Conservation (phyloP, 75 land plant genomes). For the Pseudotsuga menziesii region DNA sequence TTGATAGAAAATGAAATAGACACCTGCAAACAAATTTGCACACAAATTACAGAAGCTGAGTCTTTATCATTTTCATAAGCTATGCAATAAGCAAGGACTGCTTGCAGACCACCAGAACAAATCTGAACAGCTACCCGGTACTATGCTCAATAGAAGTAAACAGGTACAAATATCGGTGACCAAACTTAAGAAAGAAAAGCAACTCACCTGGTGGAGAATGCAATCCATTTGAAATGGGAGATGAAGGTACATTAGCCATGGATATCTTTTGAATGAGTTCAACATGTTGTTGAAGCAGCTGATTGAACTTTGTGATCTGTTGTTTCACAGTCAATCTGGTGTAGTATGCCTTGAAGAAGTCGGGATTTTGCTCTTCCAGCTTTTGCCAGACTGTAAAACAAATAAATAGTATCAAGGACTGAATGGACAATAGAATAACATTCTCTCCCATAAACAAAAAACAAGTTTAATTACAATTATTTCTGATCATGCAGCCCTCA, state of each 20-base stretch:
- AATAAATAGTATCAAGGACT: no score
- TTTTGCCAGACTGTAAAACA: constrained; percentile 86
- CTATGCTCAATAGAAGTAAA: neutral
- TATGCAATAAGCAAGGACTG: constrained; percentile 26
- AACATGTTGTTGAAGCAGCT: constrained; percentile 74
- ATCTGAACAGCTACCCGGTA: neutral
- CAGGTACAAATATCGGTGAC: neutral
- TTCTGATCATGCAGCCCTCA: no score
- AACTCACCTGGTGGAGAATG: constrained; percentile 44
- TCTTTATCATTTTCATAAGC: constrained; percentile 79
- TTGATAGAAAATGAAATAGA: neutral
- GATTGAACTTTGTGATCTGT: constrained; percentile 78
- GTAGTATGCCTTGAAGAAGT: constrained; percentile 89
- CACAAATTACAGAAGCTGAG: constrained; percentile 40
- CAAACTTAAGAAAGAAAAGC: constrained; percentile 11
- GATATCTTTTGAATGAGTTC: constrained; percentile 57
- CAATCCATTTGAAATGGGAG: constrained; percentile 62
- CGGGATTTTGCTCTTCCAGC: constrained; percentile 90
- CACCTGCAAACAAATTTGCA: neutral
- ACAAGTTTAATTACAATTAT: no score
- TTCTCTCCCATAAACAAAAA: no score
- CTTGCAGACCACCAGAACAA: neutral
- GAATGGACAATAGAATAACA: no score
- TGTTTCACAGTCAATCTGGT: constrained; percentile 73
- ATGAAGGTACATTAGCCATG: constrained; percentile 31